These are phyloP conservation scores for Neckera pumila DNA, from an alignment of 225 moss, liverwort and hornwort genomes.

Conservation along the genomic window DNA sequence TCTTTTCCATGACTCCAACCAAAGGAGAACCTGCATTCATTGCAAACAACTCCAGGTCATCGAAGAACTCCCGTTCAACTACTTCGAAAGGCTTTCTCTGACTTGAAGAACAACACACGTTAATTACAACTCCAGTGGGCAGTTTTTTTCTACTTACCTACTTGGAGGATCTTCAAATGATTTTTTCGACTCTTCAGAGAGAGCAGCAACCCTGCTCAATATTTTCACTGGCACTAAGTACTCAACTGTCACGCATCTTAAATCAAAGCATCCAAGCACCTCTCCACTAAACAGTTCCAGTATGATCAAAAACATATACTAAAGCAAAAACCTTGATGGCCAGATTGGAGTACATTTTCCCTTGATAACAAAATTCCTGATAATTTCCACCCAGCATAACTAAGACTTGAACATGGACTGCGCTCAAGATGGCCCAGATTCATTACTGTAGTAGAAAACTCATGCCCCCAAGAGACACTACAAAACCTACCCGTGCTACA, in stretches of 20 bases:
- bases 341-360: not conserved
- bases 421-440: not conserved
- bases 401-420: not conserved
- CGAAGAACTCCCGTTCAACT: not conserved
- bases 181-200: slow-evolving; percentile 54
- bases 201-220: slow-evolving; percentile 63
- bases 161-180: slow-evolving; percentile 68
- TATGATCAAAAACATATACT: not conserved
- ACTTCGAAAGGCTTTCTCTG: not conserved
- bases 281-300: not conserved
- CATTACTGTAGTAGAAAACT: not conserved
- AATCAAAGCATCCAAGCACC: not conserved
- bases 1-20: slow-evolving; percentile 98
- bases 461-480: not conserved
- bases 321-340: not conserved
- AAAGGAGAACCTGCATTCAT: slow-evolving; percentile 60
- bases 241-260: not conserved
- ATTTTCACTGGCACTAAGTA: not conserved
- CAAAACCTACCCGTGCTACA: not conserved
- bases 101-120: not conserved
- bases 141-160: slow-evolving; percentile 25
- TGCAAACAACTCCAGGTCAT: not conserved
- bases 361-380: not conserved
- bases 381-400: not conserved
- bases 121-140: not conserved